These are phyloP conservation scores for Fraxinus paxiana DNA, from an alignment of 305 asterid species.

Conservation along the genomic window DNA sequence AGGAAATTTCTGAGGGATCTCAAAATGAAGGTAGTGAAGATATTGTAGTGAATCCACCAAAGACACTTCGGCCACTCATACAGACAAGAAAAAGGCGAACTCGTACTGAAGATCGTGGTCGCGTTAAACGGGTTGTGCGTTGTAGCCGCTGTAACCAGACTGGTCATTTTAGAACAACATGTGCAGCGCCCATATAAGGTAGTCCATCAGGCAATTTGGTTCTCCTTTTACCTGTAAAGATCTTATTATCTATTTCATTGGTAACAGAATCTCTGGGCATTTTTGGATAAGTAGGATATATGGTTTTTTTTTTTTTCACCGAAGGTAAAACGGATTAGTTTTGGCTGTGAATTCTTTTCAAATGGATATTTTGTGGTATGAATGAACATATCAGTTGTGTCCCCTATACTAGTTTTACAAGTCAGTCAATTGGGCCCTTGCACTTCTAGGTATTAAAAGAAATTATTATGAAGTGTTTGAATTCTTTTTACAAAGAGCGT, in stretches of 20 bases:
- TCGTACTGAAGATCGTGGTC: conserved; percentile 37
- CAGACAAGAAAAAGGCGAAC: conserved; percentile 52
- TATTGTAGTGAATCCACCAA: conserved; percentile 58
- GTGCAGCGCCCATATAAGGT: conserved; percentile 56
- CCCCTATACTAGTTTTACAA: background rate
- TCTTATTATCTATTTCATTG: background rate
- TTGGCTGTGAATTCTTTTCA: background rate
- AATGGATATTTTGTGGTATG: background rate
- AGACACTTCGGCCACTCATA: conserved; percentile 43
- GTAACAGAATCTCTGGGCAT: background rate
- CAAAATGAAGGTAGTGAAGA: conserved; percentile 24
- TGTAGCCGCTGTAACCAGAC: conserved; percentile 51
- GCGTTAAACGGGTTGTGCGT: conserved; percentile 44
- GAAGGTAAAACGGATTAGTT: background rate
- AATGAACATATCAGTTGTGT: background rate
- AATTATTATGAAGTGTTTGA: background rate
- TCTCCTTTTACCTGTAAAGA: conserved; percentile 24
- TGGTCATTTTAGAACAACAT: conserved; percentile 52
- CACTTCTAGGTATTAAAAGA: background rate
- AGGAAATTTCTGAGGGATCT: conserved; percentile 34
- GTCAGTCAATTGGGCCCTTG: background rate
- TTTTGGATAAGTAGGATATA: background rate
- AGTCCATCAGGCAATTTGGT: background rate
- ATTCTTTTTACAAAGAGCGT: background rate
- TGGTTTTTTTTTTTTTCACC: background rate